A percentile compares a stretch with the other conserved stretches of the same genome.
Evolutionary conservation across 2,329 filamentous ascomycete genomes (phyloP).

Genomic region (Colletotrichum sp.): DNA sequence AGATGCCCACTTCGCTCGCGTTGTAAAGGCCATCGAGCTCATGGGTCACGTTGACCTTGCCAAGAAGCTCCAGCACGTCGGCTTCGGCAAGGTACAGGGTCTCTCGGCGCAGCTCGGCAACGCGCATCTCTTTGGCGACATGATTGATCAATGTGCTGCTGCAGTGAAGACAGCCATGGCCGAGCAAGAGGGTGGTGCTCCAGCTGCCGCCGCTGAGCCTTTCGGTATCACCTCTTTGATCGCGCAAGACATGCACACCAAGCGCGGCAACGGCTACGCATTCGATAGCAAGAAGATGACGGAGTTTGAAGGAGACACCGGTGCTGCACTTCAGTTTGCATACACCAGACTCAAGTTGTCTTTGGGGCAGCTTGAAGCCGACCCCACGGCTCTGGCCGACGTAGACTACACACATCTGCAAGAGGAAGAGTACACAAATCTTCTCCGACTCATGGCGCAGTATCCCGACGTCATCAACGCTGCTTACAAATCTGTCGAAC

Average conservation of each 20-base stretch:
- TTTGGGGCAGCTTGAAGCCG: conserved; percentile 25
- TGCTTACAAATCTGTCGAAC: conserved; percentile 70
- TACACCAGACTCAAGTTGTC: conserved; percentile 65
- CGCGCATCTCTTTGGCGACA: conserved; percentile 61
- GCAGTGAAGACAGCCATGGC: conserved; percentile 62
- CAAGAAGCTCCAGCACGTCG: conserved; percentile 38
- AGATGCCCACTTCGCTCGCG: conserved; percentile 36
- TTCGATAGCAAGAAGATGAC: conserved; percentile 60
- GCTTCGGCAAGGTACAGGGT: conserved; percentile 54
- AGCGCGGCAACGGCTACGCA: conserved; percentile 25
- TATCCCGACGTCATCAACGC: conserved; percentile 70
- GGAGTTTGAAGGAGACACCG: conserved; percentile 76
- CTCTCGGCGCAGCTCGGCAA: conserved; percentile 49
- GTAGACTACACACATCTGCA: conserved; percentile 25
- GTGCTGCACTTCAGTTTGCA: conserved; percentile 75
- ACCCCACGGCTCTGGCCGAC: conserved; percentile 10
- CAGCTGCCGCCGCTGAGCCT: conserved; percentile 65
- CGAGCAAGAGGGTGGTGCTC: conserved; percentile 68
- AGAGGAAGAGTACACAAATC: conserved; percentile 56
- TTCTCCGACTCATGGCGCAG: conserved; percentile 65
- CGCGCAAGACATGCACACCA: conserved; percentile 48
- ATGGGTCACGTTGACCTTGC: conserved; percentile 38
- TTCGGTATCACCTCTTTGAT: conserved; percentile 74
- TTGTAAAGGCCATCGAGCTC: conserved; percentile 38
- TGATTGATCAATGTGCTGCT: conserved; percentile 59